Conservation (phyloP, 2,329 filamentous ascomycete genomes). For the Talaromyces piceae region DNA sequence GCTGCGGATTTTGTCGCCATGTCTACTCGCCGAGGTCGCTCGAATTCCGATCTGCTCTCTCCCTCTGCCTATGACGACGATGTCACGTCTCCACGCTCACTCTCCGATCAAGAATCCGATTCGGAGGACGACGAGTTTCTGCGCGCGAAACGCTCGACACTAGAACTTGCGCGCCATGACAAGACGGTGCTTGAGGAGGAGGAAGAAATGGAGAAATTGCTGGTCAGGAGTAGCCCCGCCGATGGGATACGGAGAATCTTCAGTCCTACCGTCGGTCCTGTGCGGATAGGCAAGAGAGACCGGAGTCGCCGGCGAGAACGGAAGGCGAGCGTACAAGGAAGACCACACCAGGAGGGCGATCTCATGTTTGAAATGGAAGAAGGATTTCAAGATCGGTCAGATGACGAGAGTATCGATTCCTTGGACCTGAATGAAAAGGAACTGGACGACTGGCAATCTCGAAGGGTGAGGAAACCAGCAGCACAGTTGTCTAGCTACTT, state of each 20-base stretch:
- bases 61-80: slow-evolving; percentile 62
- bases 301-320: slow-evolving; percentile 45
- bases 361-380: slow-evolving; percentile 91
- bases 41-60: slow-evolving; percentile 49
- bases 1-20: slow-evolving; percentile 6
- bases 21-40: slow-evolving; percentile 15
- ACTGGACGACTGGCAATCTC: slow-evolving; percentile 24
- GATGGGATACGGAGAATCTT: slow-evolving; percentile 34
- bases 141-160: slow-evolving; percentile 57
- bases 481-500: not conserved
- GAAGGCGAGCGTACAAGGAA: slow-evolving; percentile 41
- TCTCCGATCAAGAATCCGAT: slow-evolving; percentile 63
- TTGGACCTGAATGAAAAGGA: slow-evolving; percentile 44
- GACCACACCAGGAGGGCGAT: slow-evolving; percentile 59
- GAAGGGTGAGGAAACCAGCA: slow-evolving; percentile 13
- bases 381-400: slow-evolving; percentile 56
- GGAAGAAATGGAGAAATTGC: slow-evolving; percentile 50
- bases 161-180: slow-evolving; percentile 63
- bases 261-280: slow-evolving; percentile 39
- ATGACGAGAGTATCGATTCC: slow-evolving; percentile 52
- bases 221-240: slow-evolving; percentile 34
- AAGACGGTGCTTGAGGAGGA: slow-evolving; percentile 66
- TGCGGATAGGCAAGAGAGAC: slow-evolving; percentile 45
- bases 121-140: slow-evolving; percentile 68
- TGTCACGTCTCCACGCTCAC: slow-evolving; percentile 56